Evolutionary conservation across 2,329 filamentous ascomycete species (phyloP).

Genomic region (Reticulascus tulasneorum): DNA sequence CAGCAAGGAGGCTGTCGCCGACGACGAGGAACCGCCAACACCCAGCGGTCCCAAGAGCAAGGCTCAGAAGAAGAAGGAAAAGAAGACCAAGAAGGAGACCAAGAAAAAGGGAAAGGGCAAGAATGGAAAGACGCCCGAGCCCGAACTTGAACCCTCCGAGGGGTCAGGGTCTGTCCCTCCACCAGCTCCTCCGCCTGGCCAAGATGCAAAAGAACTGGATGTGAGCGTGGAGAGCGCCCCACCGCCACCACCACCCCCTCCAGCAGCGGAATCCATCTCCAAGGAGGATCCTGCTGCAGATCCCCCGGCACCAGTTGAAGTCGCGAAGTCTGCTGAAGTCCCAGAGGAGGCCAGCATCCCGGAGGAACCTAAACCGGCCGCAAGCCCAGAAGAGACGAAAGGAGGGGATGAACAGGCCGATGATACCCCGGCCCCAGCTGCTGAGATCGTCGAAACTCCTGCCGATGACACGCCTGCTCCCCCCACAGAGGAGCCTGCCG

Average conservation of each 20-base stretch:
- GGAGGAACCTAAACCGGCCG: neutral
- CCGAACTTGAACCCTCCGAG: conserved; percentile 1
- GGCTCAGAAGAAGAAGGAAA: neutral
- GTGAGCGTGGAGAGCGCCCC: conserved; percentile 5
- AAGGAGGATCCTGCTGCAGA: neutral
- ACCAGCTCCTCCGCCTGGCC: conserved; percentile 1
- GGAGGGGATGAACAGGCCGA: neutral
- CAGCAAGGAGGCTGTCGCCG: too few relatives aligned
- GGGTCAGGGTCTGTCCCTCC: conserved; percentile 1
- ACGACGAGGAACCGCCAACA: too few relatives aligned
- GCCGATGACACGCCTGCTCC: neutral
- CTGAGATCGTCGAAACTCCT: neutral
- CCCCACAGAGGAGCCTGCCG: conserved; percentile 1
- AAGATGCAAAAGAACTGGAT: conserved; percentile 4
- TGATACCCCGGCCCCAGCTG: neutral
- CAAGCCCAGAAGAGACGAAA: neutral
- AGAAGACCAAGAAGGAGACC: conserved; percentile 8
- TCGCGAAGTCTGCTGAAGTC: neutral
- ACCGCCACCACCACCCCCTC: neutral
- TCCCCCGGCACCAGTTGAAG: neutral
- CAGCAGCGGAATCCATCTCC: neutral
- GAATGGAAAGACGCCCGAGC: conserved; percentile 6
- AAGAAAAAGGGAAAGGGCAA: conserved; percentile 12
- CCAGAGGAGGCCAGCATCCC: neutral
- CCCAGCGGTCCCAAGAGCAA: neutral